Percentiles rank a stretch among this genome's conserved stretches.
Evolutionary conservation across 331 rosid species (phyloP).

Genomic region (Malus hybrid): DNA sequence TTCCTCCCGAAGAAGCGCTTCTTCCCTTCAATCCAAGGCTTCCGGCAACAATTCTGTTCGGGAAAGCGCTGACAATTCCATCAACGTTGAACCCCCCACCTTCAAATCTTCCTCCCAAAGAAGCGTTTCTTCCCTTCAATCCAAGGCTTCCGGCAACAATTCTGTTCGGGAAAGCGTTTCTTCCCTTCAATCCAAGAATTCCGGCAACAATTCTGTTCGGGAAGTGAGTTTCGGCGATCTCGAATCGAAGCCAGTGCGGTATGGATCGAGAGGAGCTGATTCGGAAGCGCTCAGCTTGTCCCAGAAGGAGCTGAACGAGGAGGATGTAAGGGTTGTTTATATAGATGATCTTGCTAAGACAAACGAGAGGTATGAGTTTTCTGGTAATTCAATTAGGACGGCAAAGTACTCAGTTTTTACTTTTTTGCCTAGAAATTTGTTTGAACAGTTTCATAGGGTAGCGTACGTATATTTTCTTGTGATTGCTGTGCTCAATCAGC

Average conservation of each 20-base stretch:
- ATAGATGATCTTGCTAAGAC: constrained; percentile 62
- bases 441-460: constrained; percentile 94
- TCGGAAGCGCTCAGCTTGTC: constrained; percentile 58
- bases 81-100: constrained; percentile 9
- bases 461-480: constrained; percentile 82
- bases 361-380: constrained; percentile 53
- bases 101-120: constrained; percentile 26
- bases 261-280: constrained; percentile 65
- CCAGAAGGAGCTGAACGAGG: constrained; percentile 80
- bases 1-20: constrained; percentile 2
- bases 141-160: constrained; percentile 37
- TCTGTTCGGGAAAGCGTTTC: constrained; percentile 34
- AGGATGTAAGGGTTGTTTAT: constrained; percentile 64
- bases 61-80: constrained; percentile 13
- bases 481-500: constrained; percentile 86
- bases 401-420: constrained; percentile 64
- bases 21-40: constrained; percentile 37
- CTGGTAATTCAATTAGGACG: constrained; percentile 60
- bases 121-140: constrained; percentile 47
- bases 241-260: constrained; percentile 50
- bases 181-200: constrained; percentile 42
- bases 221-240: constrained; percentile 50
- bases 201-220: constrained; percentile 34
- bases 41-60: constrained; percentile 35
- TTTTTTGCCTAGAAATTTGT: constrained; percentile 78